Base-by-base conservation (phyloP, 1,139 yeast species). In the Yamadazyma epiphylla region DNA sequence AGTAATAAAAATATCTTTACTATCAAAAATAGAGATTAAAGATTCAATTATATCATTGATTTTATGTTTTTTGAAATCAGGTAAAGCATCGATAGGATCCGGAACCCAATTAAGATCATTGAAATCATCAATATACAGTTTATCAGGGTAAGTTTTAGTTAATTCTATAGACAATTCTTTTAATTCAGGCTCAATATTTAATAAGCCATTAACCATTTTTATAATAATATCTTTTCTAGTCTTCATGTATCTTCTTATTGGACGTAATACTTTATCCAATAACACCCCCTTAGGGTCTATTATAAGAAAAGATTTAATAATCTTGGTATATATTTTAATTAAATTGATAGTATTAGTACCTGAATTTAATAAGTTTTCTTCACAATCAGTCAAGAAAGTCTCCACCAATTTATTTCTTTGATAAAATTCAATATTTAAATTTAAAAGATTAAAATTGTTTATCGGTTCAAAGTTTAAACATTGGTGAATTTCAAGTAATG, bases 251-350 rank as follows among this genome's bases (percentile, higher is more conserved):
- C 72, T 55, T 29, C 94, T 58, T 4, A 86, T 81, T 0, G 94
- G 94, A 19, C 89, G 57, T 0, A 84, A 76, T 1, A 83, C 94
- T 37, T 77, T 77, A 51, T 86, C 95, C 8, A 87, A 60, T 9
- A 87, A 55, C 0, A 87, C 94, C 0, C 96, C 96, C 25, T 85
- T 71, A 2, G 95, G 95, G 46, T 91, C 97, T n/a, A 91, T 64
- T 0, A 81, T 60, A 17, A 83, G 55, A 39, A 91, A 86, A 0
- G 89, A 70, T 41, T 77, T 71, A 28, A 89, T 82, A 1, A 94
- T 78, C 15, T 79, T 73, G 3, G 84, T 77, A 48, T 86, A 89
- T 27, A 74, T 74, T 2, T 76, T 58, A 15, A 91, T 72, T 3
- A 88, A 80, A 35, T 81, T 88, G 2, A 74, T 69, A 0, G 97